phyloP scores from a whole-genome alignment of 371 early-diverging fungal species.

The Mortierella sp. region DNA sequence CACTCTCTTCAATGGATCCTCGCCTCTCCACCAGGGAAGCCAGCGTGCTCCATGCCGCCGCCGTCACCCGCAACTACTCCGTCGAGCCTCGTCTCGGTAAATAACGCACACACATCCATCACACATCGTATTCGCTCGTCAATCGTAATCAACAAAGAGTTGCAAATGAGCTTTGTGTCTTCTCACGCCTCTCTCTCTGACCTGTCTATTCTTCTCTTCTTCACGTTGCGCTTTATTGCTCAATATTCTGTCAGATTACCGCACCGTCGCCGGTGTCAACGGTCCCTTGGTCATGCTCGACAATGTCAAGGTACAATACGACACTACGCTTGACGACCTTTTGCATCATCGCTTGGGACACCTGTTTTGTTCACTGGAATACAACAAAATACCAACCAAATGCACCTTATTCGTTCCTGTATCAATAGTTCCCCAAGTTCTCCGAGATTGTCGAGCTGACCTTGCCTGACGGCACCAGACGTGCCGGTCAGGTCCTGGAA shows the following conservation, averaged over 20 bases:
- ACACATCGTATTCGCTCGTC: not conserved
- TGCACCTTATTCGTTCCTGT: slow-evolving; percentile 16
- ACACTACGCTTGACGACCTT: not conserved
- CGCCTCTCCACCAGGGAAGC: slow-evolving; percentile 70
- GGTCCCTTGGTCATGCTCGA: slow-evolving; percentile 99
- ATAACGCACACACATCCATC: not conserved
- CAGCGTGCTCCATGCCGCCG: slow-evolving; percentile 80
- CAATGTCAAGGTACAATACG: slow-evolving; percentile 90
- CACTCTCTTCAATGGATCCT: slow-evolving; percentile 47
- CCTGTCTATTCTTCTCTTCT: slow-evolving; percentile 14
- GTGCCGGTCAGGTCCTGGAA: slow-evolving; percentile 99
- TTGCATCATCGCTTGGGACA: not conserved
- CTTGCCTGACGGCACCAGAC: slow-evolving; percentile 96
- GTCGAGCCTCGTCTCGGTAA: slow-evolving; percentile 93
- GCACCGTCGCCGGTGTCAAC: slow-evolving; percentile 99
- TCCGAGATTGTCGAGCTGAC: slow-evolving; percentile 99
- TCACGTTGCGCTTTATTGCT: not conserved
- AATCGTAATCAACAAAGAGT: not conserved
- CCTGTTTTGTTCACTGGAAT: not conserved
- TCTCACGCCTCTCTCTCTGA: slow-evolving; percentile 24
- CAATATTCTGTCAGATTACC: slow-evolving; percentile 81
- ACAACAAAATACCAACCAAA: not conserved
- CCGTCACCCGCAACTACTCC: slow-evolving; percentile 90
- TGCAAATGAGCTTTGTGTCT: too few species aligned
- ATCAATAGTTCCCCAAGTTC: slow-evolving; percentile 92